Evolutionary conservation across 257 asterid genomes (phyloP).

Genomic region (Catharanthus roseus): DNA sequence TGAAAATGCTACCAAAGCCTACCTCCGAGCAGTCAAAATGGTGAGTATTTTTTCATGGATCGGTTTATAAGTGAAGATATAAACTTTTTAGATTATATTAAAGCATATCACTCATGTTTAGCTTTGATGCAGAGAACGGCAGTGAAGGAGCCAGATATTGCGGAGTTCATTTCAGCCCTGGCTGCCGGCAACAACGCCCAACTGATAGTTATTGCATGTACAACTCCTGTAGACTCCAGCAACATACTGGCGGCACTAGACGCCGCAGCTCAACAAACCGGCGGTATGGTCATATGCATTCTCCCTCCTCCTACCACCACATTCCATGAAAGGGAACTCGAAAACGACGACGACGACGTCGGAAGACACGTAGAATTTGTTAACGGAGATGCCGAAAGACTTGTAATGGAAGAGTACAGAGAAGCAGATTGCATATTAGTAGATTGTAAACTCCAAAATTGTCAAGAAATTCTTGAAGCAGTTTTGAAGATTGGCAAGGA

Average conservation of each 20-base stretch:
- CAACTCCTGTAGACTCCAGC: conserved; percentile 38
- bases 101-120: too few relatives aligned
- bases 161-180: conserved; percentile 73
- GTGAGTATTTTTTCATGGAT: conserved; percentile 41
- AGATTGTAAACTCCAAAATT: conserved; percentile 51
- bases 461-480: conserved; percentile 31
- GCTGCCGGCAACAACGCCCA: conserved; percentile 72
- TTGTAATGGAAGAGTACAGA: conserved; percentile 27
- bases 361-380: conserved; percentile 35
- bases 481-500: conserved; percentile 4
- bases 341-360: too few relatives aligned
- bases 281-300: conserved; percentile 55
- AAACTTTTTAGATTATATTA: too few relatives aligned
- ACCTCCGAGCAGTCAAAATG: conserved; percentile 58
- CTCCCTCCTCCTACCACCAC: conserved; percentile 28
- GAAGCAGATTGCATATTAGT: conserved; percentile 52
- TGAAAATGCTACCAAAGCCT: conserved; percentile 73
- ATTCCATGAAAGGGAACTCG: conserved; percentile 18
- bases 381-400: conserved; percentile 37
- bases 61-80: too few relatives aligned
- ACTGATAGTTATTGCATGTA: conserved; percentile 52
- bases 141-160: conserved; percentile 58
- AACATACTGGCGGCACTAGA: conserved; percentile 34
- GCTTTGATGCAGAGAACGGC: conserved; percentile 55
- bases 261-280: conserved; percentile 72